Conservation (phyloP, 225 moss, liverwort and hornwort genomes). For the Sphagnum tenellum region DNA sequence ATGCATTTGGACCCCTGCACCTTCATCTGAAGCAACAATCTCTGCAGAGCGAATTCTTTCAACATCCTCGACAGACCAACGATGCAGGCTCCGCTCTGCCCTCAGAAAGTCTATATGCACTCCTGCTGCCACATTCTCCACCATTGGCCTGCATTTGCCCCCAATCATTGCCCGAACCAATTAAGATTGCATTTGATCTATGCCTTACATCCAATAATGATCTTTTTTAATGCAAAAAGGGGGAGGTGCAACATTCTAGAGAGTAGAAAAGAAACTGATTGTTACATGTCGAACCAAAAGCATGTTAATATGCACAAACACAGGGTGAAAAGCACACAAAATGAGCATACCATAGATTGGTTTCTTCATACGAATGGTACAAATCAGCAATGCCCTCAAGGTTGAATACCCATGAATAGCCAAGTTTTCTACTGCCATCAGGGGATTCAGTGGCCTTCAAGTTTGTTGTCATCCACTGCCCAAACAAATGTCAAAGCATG, state of each 20-base stretch:
- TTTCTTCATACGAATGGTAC: constrained; percentile 84
- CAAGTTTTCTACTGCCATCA: constrained; percentile 12
- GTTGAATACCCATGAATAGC: constrained; percentile 78
- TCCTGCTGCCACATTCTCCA: constrained; percentile 80
- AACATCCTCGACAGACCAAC: constrained; percentile 88
- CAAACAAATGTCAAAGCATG: constrained; percentile 1
- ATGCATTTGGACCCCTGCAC: constrained; percentile 97
- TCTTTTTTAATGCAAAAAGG: no score
- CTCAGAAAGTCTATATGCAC: constrained; percentile 83
- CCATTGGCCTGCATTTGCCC: constrained; percentile 51
- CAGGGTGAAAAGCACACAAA: background rate
- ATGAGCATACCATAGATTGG: constrained; percentile 68
- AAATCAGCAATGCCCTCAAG: constrained; percentile 71
- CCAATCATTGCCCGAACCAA: no score
- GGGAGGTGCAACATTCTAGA: no score
- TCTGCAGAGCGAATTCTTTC: constrained; percentile 79
- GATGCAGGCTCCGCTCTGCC: constrained; percentile 93
- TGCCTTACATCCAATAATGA: no score
- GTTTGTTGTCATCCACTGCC: constrained; percentile 97
- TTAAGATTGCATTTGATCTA: no score
- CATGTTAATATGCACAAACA: background rate
- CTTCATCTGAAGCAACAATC: constrained; percentile 76
- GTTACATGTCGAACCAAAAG: background rate
- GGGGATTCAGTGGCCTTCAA: constrained; percentile 31
- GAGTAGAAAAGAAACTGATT: no score